Percentiles rank a stretch among this genome's conserved stretches.
phyloP scores from a whole-genome alignment of 1,139 yeast species.

The Saccharomyces hybrid region DNA sequence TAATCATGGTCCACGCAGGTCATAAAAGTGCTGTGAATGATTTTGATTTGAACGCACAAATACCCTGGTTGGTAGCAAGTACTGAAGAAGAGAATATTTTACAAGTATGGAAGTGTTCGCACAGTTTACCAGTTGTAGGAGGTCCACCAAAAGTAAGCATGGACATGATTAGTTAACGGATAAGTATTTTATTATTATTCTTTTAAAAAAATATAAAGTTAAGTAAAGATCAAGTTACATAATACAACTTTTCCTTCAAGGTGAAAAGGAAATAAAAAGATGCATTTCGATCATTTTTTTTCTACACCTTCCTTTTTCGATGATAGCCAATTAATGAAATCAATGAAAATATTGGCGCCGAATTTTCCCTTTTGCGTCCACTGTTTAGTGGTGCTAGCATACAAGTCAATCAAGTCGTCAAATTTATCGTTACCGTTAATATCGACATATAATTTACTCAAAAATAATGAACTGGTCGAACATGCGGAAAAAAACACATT shows the following conservation, averaged over 20 bases:
- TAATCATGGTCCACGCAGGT: conserved; percentile 83
- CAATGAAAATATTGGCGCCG: conserved; percentile 60
- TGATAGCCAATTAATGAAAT: conserved; percentile 73
- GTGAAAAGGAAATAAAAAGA: background rate
- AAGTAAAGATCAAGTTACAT: background rate
- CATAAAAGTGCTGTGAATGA: conserved; percentile 73
- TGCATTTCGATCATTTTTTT: background rate
- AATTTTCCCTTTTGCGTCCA: conserved; percentile 57
- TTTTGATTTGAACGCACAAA: conserved; percentile 55
- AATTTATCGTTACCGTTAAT: conserved; percentile 16
- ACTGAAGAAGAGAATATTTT: conserved; percentile 73
- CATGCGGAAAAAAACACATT: conserved; percentile 21
- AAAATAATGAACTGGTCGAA: conserved; percentile 41
- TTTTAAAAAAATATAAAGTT: background rate
- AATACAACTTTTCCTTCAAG: background rate
- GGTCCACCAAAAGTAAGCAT: conserved; percentile 18
- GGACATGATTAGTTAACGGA: conserved; percentile 15
- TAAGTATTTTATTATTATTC: conserved; percentile 2
- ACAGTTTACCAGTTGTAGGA: conserved; percentile 37
- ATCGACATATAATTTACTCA: conserved; percentile 48
- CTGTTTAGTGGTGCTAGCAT: conserved; percentile 45
- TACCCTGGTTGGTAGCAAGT: conserved; percentile 67
- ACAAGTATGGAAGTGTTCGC: conserved; percentile 66
- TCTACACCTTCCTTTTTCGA: conserved; percentile 31
- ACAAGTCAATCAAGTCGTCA: conserved; percentile 47